phyloP scores from a whole-genome alignment of 2,329 filamentous ascomycete species.

The Diaporthe aspalathi region DNA sequence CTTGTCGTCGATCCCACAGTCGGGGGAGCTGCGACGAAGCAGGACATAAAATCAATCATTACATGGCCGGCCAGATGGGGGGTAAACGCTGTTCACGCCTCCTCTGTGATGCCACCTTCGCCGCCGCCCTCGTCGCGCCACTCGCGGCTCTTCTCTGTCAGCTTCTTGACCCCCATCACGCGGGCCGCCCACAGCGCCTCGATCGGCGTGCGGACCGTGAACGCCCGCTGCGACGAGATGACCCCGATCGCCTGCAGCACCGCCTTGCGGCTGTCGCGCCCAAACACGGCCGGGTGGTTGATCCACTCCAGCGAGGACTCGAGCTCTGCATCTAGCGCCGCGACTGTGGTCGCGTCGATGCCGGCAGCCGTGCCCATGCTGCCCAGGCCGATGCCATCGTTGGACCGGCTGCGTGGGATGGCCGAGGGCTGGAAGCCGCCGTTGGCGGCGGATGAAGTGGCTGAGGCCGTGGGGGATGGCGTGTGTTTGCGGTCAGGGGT shows the following conservation, averaged over 20 bases:
- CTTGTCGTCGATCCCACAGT: constrained; percentile 5
- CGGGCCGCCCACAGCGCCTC: constrained; percentile 91
- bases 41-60: constrained; percentile 27
- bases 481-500: constrained; percentile 67
- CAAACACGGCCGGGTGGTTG: constrained; percentile 94
- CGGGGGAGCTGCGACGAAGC: constrained; percentile 3
- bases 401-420: constrained; percentile 64
- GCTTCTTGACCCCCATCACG: constrained; percentile 80
- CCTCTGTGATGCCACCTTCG: constrained; percentile 72
- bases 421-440: constrained; percentile 53
- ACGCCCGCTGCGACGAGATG: constrained; percentile 92
- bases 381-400: constrained; percentile 68
- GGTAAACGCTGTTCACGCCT: constrained; percentile 58
- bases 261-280: constrained; percentile 92
- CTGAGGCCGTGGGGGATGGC: constrained; percentile 65
- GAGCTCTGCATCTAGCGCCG: constrained; percentile 89
- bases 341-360: constrained; percentile 86
- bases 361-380: constrained; percentile 62
- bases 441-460: constrained; percentile 40
- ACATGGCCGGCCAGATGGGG: neutral
- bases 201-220: constrained; percentile 90
- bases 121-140: constrained; percentile 91
- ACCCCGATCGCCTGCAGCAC: constrained; percentile 97
- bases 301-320: constrained; percentile 97
- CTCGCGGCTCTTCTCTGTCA: constrained; percentile 86